phyloP scores from a whole-genome alignment of 179 eudicot species.

The Amaranthus tricolor region DNA sequence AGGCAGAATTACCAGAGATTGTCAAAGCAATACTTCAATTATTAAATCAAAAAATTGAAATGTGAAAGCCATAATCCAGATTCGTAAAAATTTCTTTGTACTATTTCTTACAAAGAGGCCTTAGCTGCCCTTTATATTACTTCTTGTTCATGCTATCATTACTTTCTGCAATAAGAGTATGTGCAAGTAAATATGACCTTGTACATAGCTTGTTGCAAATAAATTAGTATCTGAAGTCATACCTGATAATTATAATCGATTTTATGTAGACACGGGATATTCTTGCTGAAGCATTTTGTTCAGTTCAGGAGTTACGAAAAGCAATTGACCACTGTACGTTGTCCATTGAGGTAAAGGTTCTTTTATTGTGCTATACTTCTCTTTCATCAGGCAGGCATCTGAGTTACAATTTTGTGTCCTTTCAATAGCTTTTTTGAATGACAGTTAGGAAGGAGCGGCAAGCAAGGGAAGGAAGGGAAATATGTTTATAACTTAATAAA shows the following conservation, averaged over 20 bases:
- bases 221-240: background rate
- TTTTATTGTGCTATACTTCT: background rate
- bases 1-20: background rate
- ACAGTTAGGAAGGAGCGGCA: no score
- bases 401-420: no score
- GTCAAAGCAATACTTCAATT: no score
- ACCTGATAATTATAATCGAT: background rate
- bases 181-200: background rate
- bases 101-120: no score
- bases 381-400: background rate
- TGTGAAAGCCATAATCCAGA: no score
- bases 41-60: no score
- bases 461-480: no score
- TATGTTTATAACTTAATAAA: no score
- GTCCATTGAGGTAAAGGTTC: conserved; percentile 56
- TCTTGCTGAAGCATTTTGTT: conserved; percentile 69
- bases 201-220: background rate
- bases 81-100: no score
- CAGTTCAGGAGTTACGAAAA: conserved; percentile 49
- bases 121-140: background rate
- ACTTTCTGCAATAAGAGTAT: background rate
- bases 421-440: no score
- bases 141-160: background rate
- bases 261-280: conserved; percentile 68
- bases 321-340: conserved; percentile 63